phyloP scores from a whole-genome alignment of 2,329 filamentous ascomycete species.

The Mycosphaerella sp. region DNA sequence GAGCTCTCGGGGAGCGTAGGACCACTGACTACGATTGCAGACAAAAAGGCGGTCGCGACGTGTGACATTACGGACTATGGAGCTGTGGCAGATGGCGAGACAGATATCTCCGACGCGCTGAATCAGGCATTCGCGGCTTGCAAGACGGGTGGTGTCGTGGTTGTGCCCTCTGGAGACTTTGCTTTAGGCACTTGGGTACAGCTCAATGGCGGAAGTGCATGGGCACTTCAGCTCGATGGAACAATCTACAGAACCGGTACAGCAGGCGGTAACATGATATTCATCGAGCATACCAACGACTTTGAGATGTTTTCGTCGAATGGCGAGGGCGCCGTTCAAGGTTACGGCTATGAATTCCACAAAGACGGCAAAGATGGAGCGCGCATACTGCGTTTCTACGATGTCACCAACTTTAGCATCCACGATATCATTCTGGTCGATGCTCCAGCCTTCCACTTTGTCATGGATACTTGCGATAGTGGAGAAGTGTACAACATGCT shows the following conservation, averaged over 20 bases:
- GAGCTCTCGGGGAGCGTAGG: slow-evolving; percentile 42
- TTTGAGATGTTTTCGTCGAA: slow-evolving; percentile 52
- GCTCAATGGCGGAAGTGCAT: slow-evolving; percentile 43
- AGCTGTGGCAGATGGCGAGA: slow-evolving; percentile 46
- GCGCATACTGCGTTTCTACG: slow-evolving; percentile 43
- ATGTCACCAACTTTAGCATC: slow-evolving; percentile 44
- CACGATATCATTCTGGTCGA: slow-evolving; percentile 48
- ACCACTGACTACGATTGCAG: slow-evolving; percentile 39
- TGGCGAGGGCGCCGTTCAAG: slow-evolving; percentile 49
- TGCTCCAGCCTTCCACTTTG: slow-evolving; percentile 47
- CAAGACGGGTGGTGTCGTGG: slow-evolving; percentile 46
- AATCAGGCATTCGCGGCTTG: slow-evolving; percentile 47
- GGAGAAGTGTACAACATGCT: slow-evolving; percentile 53
- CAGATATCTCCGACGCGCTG: slow-evolving; percentile 48
- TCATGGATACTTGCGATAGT: slow-evolving; percentile 46
- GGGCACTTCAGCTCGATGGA: slow-evolving; percentile 50
- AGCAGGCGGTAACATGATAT: slow-evolving; percentile 49
- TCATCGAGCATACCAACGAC: slow-evolving; percentile 40
- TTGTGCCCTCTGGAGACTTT: slow-evolving; percentile 47
- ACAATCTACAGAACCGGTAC: slow-evolving; percentile 49
- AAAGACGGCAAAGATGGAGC: slow-evolving; percentile 38
- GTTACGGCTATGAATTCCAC: slow-evolving; percentile 48
- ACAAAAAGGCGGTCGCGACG: slow-evolving; percentile 45
- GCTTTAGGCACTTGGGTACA: slow-evolving; percentile 47
- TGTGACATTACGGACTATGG: slow-evolving; percentile 52